Evolutionary conservation across 345 rosid genomes (phyloP).

Genomic region (Trapa bicornis): DNA sequence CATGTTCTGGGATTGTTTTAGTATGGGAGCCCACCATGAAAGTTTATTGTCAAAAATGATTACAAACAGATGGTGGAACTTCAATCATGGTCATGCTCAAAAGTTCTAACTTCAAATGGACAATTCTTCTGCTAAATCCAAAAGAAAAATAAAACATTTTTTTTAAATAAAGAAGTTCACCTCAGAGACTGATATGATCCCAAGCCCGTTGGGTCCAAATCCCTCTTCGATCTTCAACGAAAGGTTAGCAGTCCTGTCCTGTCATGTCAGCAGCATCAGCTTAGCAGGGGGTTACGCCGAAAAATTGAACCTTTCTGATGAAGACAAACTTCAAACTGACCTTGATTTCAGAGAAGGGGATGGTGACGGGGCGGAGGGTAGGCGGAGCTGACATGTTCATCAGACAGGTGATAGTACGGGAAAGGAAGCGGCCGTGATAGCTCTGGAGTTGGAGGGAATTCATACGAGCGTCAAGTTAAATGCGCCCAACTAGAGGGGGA

Average conservation of each 20-base stretch:
- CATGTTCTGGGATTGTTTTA: not conserved
- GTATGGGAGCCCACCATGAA: not conserved
- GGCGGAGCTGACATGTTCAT: conserved; percentile 38
- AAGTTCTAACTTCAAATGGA: not conserved
- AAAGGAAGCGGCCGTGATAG: not conserved
- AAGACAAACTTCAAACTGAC: conserved; percentile 14
- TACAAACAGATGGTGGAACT: not conserved
- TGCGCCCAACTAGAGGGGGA: not conserved
- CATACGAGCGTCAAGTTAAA: not conserved
- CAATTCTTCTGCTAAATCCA: not conserved
- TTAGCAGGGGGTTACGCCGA: conserved; percentile 1
- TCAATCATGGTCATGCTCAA: not conserved
- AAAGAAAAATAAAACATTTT: not conserved
- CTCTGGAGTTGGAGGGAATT: conserved; percentile 2
- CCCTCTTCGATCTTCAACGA: conserved; percentile 69
- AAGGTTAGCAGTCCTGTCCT: conserved; percentile 54
- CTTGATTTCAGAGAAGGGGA: conserved; percentile 66
- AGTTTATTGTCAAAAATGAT: not conserved
- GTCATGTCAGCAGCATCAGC: conserved; percentile 1
- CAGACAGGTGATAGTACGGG: not conserved
- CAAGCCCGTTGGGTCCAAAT: conserved; percentile 78
- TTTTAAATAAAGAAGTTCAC: conserved; percentile 11
- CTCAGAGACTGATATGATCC: conserved; percentile 58
- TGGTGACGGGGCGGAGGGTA: conserved; percentile 50
- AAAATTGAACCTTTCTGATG: not conserved